Evolutionary conservation across 441 rosid species (phyloP).

Genomic region (Erodium texanum): DNA sequence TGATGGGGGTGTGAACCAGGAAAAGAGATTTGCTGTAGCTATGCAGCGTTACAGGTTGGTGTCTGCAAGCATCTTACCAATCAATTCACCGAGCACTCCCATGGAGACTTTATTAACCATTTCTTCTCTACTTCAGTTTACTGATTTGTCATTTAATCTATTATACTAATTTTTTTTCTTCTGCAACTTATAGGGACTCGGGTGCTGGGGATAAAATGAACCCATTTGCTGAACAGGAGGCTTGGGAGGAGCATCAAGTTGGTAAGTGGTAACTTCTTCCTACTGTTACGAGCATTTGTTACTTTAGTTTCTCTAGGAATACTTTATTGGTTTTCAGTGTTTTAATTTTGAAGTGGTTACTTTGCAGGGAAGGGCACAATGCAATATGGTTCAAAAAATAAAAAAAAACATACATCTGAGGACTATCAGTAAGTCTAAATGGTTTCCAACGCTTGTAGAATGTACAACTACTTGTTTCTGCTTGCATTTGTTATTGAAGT

Average conservation of each 20-base stretch:
- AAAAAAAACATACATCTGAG: conserved; percentile 48
- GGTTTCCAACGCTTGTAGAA: neutral
- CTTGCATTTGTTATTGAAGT: neutral
- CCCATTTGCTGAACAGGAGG: conserved; percentile 97
- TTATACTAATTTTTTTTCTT: conserved; percentile 11
- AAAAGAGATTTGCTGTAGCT: conserved; percentile 89
- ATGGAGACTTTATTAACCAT: neutral
- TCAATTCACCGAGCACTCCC: neutral
- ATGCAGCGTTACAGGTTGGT: conserved; percentile 75
- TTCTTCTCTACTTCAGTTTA: neutral
- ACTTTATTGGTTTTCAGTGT: conserved; percentile 9
- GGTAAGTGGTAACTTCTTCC: conserved; percentile 31
- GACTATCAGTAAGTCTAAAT: conserved; percentile 60
- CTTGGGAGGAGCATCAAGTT: conserved; percentile 99
- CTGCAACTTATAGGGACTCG: conserved; percentile 39
- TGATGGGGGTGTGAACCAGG: conserved; percentile 77
- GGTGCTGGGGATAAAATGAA: conserved; percentile 76
- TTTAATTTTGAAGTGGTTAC: conserved; percentile 18
- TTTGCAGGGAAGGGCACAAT: conserved; percentile 72
- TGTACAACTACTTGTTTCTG: neutral
- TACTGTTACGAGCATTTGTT: conserved; percentile 11
- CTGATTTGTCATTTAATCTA: neutral
- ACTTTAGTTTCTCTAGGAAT: neutral
- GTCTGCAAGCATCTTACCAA: conserved; percentile 6
- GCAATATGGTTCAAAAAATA: conserved; percentile 79